Evolutionary conservation across 2,329 filamentous ascomycete genomes (phyloP), one percentile per base, ranked within the genome.

Genomic region (Xylaria sp.): DNA sequence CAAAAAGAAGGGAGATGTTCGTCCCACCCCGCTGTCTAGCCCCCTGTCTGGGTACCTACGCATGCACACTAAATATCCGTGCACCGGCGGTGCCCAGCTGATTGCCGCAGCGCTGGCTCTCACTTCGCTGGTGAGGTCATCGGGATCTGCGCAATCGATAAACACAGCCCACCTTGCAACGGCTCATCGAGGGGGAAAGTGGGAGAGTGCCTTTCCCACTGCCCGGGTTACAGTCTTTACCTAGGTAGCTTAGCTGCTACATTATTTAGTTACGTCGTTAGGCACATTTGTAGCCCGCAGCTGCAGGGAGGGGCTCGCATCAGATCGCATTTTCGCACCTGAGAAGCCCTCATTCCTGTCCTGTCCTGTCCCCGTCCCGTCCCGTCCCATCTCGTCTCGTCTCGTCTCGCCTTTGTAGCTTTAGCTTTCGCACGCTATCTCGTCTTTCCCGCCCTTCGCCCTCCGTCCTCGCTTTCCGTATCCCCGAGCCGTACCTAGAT

Each of bases 111-210:
- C 31, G 25, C 15, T 13, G n/a, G n/a, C n/a, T n/a, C n/a, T n/a
- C n/a, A n/a, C n/a, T 15, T 31, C 21, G 13, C 40, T 29, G 57
- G 65, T 67, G 65, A 67, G 65, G 65, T 67, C 65, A 67, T 67
- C 63, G 53, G 58, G 13, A 56, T 51, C 47, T 43, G 51, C 41
- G 52, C 54, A 64, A 65, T 67, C 63, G 63, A 67, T 66, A 53
- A 49, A 54, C 52, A 62, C 43, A 58, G 53, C 64, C 64, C 55
- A 54, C 58, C 58, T 62, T 47, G 41, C n/a, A n/a, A n/a, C n/a
- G n/a, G n/a, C n/a, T n/a, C n/a, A n/a, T n/a, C n/a, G n/a, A n/a
- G n/a, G n/a, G n/a, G n/a, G n/a, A n/a, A n/a, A n/a, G n/a, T n/a
- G n/a, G n/a, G n/a, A n/a, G n/a, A n/a, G n/a, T n/a, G n/a, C n/a